Percentiles rank a stretch among this genome's conserved stretches.
These are phyloP conservation scores for Stellera chamaejasme DNA, from an alignment of 345 rosid species.

Conservation along the genomic window DNA sequence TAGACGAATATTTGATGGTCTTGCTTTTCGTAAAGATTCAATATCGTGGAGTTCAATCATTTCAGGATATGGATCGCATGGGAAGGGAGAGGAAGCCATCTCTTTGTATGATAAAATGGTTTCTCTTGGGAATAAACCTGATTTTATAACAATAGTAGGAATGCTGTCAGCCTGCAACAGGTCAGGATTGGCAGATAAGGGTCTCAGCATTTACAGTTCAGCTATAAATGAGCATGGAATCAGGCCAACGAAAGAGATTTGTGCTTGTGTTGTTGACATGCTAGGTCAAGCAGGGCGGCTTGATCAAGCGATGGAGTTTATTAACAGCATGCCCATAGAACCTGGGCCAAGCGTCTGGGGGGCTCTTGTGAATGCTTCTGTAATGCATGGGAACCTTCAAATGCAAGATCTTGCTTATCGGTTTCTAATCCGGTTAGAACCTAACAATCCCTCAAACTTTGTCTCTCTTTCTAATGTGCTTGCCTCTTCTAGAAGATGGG, in stretches of 20 bases:
- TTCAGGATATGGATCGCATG: constrained; percentile 61
- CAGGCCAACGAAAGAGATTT: constrained; percentile 47
- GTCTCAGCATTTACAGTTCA: constrained; percentile 34
- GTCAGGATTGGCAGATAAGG: constrained; percentile 45
- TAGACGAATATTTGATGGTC: constrained; percentile 37
- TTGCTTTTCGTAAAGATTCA: constrained; percentile 30
- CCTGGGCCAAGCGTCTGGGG: constrained; percentile 71
- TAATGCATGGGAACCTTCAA: constrained; percentile 46
- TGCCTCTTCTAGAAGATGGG: constrained; percentile 58
- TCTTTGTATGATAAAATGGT: constrained; percentile 41
- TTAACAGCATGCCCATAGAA: constrained; percentile 43
- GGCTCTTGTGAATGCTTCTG: constrained; percentile 51
- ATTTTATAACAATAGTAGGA: constrained; percentile 42
- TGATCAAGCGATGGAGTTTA: constrained; percentile 41
- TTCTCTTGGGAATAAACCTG: constrained; percentile 38
- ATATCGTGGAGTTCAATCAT: constrained; percentile 70
- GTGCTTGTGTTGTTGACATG: constrained; percentile 61
- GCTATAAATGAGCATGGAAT: constrained; percentile 30
- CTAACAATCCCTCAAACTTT: constrained; percentile 54
- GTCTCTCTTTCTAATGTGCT: constrained; percentile 49
- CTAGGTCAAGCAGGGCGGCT: constrained; percentile 54
- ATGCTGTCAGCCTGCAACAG: constrained; percentile 59
- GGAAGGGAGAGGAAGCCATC: constrained; percentile 59
- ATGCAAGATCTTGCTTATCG: constrained; percentile 55
- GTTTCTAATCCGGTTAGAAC: constrained; percentile 50